These are phyloP conservation scores for Trichoderma sp. DNA, from an alignment of 2,329 filamentous ascomycete genomes.

Conservation along the genomic window DNA sequence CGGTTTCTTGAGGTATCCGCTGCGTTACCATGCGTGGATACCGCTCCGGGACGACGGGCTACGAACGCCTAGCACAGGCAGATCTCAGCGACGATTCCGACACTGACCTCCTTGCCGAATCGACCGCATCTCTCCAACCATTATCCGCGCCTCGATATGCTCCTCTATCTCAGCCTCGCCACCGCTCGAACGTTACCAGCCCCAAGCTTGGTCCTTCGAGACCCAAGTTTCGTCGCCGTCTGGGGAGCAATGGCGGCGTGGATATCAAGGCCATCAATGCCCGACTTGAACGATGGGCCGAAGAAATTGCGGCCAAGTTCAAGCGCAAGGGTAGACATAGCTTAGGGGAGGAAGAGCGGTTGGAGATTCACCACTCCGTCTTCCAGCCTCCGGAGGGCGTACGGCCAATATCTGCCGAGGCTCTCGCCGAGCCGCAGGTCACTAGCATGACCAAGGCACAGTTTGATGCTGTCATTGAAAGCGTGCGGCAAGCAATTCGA, in stretches of 20 bases:
- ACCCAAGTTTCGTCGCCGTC: slow-evolving; percentile 48
- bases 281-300: slow-evolving; percentile 91
- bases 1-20: background rate
- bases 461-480: slow-evolving; percentile 87
- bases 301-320: slow-evolving; percentile 96
- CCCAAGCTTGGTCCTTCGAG: slow-evolving; percentile 45
- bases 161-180: slow-evolving; percentile 61
- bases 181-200: slow-evolving; percentile 61
- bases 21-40: slow-evolving; percentile 60
- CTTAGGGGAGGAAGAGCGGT: slow-evolving; percentile 72
- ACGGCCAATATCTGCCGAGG: slow-evolving; percentile 74
- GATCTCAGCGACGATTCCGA: slow-evolving; percentile 75
- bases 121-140: slow-evolving; percentile 58
- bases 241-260: slow-evolving; percentile 78
- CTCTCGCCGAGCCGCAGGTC: slow-evolving; percentile 63
- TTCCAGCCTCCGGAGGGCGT: slow-evolving; percentile 92
- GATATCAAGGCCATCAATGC: slow-evolving; percentile 99
- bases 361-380: slow-evolving; percentile 97
- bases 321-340: slow-evolving; percentile 81
- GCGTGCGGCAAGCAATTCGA: slow-evolving; percentile 85
- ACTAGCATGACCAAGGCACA: slow-evolving; percentile 74
- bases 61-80: slow-evolving; percentile 81
- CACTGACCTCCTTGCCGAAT: slow-evolving; percentile 57
- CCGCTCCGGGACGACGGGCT: slow-evolving; percentile 75
- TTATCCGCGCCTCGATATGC: slow-evolving; percentile 64